Conservation (phyloP, 2,329 filamentous ascomycete genomes). For the Xylaria polymorpha region DNA sequence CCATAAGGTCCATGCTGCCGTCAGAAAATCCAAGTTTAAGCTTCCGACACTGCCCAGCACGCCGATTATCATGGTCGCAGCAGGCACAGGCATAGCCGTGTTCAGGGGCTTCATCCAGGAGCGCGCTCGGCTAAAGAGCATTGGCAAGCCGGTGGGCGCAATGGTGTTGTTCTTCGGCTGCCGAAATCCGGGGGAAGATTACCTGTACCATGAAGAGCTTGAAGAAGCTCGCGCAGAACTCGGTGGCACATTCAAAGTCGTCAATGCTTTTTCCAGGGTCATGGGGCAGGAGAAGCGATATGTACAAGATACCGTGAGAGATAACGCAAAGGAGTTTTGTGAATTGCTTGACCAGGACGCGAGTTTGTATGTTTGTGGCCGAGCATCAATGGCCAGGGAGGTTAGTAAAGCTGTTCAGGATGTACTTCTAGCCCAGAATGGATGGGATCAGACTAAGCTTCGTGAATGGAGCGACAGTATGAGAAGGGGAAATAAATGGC, state of each 20-base stretch:
- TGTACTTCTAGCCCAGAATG: background rate
- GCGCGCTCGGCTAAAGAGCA: background rate
- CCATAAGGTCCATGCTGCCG: constrained; percentile 6
- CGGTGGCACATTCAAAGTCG: background rate
- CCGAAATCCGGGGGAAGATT: constrained; percentile 13
- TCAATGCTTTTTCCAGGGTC: constrained; percentile 12
- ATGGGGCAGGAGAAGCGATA: background rate
- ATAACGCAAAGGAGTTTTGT: background rate
- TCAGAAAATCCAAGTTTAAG: constrained; percentile 12
- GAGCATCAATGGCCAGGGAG: constrained; percentile 13
- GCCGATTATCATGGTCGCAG: constrained; percentile 5
- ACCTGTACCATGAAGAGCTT: constrained; percentile 9
- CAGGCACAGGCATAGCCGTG: constrained; percentile 8
- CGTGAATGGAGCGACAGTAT: constrained; percentile 8
- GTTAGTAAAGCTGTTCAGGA: background rate
- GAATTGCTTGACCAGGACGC: constrained; percentile 4
- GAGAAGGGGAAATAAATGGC: background rate
- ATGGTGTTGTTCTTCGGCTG: constrained; percentile 14
- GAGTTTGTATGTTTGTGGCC: constrained; percentile 8
- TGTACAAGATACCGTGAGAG: background rate
- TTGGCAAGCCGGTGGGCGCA: background rate
- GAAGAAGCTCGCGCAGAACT: background rate
- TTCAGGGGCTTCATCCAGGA: constrained; percentile 14
- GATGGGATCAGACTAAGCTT: constrained; percentile 7
- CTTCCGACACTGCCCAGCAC: constrained; percentile 4